Percentiles rank a stretch among this genome's conserved stretches.
Evolutionary conservation across 1,284 basidiomycete species (phyloP).

Genomic region (Irpex lacteus): DNA sequence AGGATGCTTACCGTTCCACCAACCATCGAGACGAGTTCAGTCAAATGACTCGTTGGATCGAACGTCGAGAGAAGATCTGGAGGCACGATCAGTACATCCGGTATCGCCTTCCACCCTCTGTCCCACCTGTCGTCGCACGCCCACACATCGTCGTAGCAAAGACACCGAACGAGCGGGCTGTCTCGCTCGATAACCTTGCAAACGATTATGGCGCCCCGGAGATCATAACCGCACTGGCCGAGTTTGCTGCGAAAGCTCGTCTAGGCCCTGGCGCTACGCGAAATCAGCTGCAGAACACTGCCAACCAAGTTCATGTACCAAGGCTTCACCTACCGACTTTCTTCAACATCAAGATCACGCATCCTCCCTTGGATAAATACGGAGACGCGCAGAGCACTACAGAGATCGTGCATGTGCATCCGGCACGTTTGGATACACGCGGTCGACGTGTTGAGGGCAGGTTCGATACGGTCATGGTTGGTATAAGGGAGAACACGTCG

Average conservation of each 20-base stretch:
- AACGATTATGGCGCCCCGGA: conserved; percentile 23
- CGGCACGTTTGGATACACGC: background rate
- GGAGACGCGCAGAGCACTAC: background rate
- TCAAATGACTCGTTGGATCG: conserved; percentile 35
- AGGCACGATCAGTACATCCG: conserved; percentile 22
- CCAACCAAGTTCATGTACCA: background rate
- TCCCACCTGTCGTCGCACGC: background rate
- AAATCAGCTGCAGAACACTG: background rate
- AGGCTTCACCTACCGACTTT: conserved; percentile 12
- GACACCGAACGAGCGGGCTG: conserved; percentile 21
- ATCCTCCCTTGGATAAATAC: background rate
- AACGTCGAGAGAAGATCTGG: conserved; percentile 28
- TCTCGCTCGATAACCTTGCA: conserved; percentile 17
- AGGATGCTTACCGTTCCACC: conserved; percentile 26
- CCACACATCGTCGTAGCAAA: conserved; percentile 19
- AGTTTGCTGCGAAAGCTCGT: conserved; percentile 6
- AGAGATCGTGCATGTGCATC: conserved; percentile 9
- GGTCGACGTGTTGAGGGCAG: conserved; percentile 3
- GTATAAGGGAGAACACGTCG: background rate
- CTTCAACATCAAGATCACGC: conserved; percentile 17
- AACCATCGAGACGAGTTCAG: conserved; percentile 31
- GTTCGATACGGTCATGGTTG: conserved; percentile 16
- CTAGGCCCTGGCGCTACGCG: background rate
- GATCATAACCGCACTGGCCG: conserved; percentile 18
- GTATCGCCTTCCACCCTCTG: background rate